Evolutionary conservation across 75 land plant genomes (phyloP), one percentile per base, ranked within the genome.

Genomic region (Gnetum montanum): DNA sequence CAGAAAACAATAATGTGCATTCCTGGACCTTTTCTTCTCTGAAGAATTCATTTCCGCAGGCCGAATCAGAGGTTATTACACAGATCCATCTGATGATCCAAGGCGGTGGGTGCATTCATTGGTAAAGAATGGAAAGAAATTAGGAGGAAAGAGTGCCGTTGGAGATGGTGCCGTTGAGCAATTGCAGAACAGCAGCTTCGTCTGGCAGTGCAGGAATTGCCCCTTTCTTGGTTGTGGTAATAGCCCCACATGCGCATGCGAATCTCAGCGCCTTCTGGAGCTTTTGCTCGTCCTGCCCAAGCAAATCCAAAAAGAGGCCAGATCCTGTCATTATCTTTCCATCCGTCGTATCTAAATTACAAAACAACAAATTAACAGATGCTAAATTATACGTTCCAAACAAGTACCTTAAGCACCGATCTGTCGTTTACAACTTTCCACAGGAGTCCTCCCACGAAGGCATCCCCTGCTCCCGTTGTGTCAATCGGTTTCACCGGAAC

Each of bases 391-490:
- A n/a, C n/a, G n/a, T n/a, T n/a, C n/a, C n/a, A n/a, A n/a, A n/a
- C n/a, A n/a, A n/a, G n/a, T n/a, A 66, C 68, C 64, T 65, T 22
- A 13, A 68, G 34, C 13, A 68, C 5, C 1, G 63, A 45, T 1
- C 23, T 45, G 51, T 75, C 69, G 15, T 54, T 38, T 28, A 38
- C 64, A 31, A 75, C 34, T 26, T 55, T 26, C 34, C 33, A 24
- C 62, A 71, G 62, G 27, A 71, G 15, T 7, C 78, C 78, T 13
- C 64, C 78, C 1, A 72, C 76, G 20, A 75, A 75, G 29, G 78
- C 77, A 28, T 75, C 78, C 1, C 78, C 78, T n/a, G 78, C 78
- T 3, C 78, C 78, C 33, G 78, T 75, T 34, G 78, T 72, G 34
- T 75, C 78, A 26, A 75, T 56, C 16, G 76, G 58, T 31, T 53